phyloP scores from a whole-genome alignment of 2,329 filamentous ascomycete species.

The Shiraia bambusicola region DNA sequence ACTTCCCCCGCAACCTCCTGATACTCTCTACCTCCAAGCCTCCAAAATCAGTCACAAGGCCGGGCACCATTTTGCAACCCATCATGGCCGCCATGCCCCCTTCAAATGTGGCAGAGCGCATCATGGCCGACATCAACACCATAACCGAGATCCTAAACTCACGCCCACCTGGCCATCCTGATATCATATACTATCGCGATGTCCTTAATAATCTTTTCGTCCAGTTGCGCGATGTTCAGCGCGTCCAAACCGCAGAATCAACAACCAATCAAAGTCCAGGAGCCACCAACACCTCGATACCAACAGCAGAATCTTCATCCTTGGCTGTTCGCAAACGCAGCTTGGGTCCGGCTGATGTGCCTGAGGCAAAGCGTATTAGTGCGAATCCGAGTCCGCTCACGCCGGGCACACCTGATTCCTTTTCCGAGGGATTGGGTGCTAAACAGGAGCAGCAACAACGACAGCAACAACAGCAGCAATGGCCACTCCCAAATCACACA shows the following conservation, averaged over 20 bases:
- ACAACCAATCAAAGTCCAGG: not conserved
- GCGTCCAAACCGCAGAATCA: not conserved
- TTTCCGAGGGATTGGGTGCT: conserved; percentile 1
- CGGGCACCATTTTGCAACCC: no score
- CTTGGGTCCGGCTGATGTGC: conserved; percentile 16
- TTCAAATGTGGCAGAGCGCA: no score
- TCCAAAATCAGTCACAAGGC: no score
- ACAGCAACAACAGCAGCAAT: not conserved
- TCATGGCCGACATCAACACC: no score
- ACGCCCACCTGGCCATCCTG: no score
- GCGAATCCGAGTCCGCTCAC: conserved; percentile 23
- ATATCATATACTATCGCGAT: no score
- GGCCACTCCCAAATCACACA: conserved; percentile 3
- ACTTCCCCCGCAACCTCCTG: no score
- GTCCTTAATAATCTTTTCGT: no score
- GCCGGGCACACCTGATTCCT: conserved; percentile 23
- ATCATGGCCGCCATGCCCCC: no score
- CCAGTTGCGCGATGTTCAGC: not conserved
- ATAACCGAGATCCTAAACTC: no score
- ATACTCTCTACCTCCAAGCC: no score
- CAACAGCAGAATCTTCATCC: not conserved
- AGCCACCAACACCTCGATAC: conserved; percentile 1
- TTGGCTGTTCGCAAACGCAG: conserved; percentile 28
- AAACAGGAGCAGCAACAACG: not conserved
- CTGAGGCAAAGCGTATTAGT: conserved; percentile 31